phyloP scores from a whole-genome alignment of 2,329 filamentous ascomycete genomes.

The Ascochyta rabiei region DNA sequence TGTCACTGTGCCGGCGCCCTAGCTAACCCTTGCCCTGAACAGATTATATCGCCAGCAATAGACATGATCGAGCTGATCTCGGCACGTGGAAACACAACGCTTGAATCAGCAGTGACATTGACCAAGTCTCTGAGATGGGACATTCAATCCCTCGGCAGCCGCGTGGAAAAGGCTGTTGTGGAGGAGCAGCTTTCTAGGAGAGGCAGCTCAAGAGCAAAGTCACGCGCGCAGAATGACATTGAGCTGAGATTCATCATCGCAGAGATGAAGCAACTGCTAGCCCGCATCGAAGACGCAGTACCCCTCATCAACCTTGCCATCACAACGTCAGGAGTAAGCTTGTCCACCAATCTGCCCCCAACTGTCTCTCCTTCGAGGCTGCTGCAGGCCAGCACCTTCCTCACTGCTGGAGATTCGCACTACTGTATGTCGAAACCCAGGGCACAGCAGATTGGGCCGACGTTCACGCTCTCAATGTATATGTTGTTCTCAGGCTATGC shows the following conservation, averaged over 20 bases:
- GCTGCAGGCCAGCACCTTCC: slow-evolving; percentile 88
- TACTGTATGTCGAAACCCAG: slow-evolving; percentile 69
- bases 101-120: slow-evolving; percentile 83
- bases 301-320: slow-evolving; percentile 93
- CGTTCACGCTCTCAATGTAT: slow-evolving; percentile 86
- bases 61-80: slow-evolving; percentile 90
- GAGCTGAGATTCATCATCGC: slow-evolving; percentile 73
- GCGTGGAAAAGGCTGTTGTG: slow-evolving; percentile 72
- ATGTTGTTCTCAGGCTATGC: slow-evolving; percentile 91
- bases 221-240: slow-evolving; percentile 62
- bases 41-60: slow-evolving; percentile 88
- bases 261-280: slow-evolving; percentile 76
- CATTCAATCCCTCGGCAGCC: slow-evolving; percentile 78
- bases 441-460: slow-evolving; percentile 82
- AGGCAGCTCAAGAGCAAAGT: slow-evolving; percentile 54
- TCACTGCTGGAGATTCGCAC: slow-evolving; percentile 84
- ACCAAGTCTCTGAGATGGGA: slow-evolving; percentile 84
- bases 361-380: slow-evolving; percentile 89
- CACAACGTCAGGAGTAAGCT: slow-evolving; percentile 86
- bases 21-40: background rate
- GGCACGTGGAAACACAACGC: slow-evolving; percentile 75
- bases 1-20: background rate
- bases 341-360: slow-evolving; percentile 78
- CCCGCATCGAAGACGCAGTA: slow-evolving; percentile 86
- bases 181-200: slow-evolving; percentile 62